Evolutionary conservation across 108 stramenopile genomes (phyloP), one percentile per base, ranked within the genome.

Genomic region (Craspedostauros australis): DNA sequence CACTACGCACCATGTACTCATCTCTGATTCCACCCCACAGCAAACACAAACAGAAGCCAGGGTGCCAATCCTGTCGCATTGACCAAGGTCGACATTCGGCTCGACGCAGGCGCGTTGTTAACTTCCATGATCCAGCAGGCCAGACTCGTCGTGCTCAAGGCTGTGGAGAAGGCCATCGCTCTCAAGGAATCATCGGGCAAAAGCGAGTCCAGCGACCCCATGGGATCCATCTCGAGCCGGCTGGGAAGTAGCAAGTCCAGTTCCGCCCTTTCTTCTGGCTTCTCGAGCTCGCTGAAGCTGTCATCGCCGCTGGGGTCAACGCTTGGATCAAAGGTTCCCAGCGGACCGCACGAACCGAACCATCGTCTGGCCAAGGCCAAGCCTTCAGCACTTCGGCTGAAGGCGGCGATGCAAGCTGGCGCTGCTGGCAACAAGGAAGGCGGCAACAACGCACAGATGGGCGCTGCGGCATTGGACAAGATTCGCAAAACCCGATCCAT

Each of bases 61-160:
- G n/a, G n/a, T n/a, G n/a, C n/a, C n/a, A n/a, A n/a, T n/a, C n/a
- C n/a, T n/a, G n/a, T n/a, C 24, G 68, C 54, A 7, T 26, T 82
- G 19, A 62, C 23, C 21, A 52, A 51, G n/a, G 63, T 77, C 5
- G 75, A 77, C 22, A 57, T 77, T 45, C 27, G 49, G 34, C 39
- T 82, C 12, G 73, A 77, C 54, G 60, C 72, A 8, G 59, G 50
- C 9, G 45, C 52, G 26, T 36, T 82, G 36, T 36, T 82, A 8
- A 60, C 57, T 25, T 74, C 73, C 50, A 77, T 82, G 76, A 70
- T 77, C 9, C 66, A 82, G n/a, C 62, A 82, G 46, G 76, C 80
- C 5, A 54, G 80, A 14, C 56, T 82, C 39, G 54, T 82, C 33
- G 76, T 82, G 1, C 77, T 82, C 58, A 71, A 75, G 36, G 70